These are phyloP conservation scores for Fragilariopsis cylindrus DNA, from an alignment of 108 stramenopile species.

Conservation along the genomic window DNA sequence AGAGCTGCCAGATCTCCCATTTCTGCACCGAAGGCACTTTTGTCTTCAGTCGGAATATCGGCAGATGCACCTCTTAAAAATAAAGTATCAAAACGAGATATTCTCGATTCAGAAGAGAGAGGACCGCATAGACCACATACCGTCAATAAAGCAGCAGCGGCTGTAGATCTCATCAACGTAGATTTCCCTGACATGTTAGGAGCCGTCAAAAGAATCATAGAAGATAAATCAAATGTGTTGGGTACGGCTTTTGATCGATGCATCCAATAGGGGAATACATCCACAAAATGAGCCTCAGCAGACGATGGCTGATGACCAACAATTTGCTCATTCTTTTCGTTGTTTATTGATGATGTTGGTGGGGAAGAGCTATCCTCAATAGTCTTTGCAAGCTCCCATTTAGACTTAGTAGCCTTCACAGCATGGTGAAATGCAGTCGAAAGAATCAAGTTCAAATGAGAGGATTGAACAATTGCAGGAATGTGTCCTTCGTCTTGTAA, in stretches of 20 bases:
- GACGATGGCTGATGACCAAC: conserved; percentile 4
- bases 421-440: conserved; percentile 78
- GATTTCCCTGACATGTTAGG: conserved; percentile 97
- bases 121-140: conserved; percentile 85
- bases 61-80: conserved; percentile 90
- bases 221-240: conserved; percentile 76
- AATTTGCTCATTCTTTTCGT: conserved; percentile 11
- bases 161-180: conserved; percentile 92
- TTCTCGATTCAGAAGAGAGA: conserved; percentile 45
- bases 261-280: conserved; percentile 91
- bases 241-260: conserved; percentile 52
- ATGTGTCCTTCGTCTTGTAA: conserved; percentile 72
- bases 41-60: conserved; percentile 91
- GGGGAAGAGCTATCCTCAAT: conserved; percentile 21
- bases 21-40: conserved; percentile 94
- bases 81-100: conserved; percentile 84
- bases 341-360: too few relatives aligned
- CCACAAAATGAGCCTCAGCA: conserved; percentile 48
- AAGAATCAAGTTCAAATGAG: conserved; percentile 79
- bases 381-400: conserved; percentile 65
- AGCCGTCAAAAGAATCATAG: conserved; percentile 90
- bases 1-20: conserved; percentile 93
- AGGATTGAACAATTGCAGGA: conserved; percentile 70
- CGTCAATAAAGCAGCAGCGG: conserved; percentile 88
- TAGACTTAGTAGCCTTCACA: conserved; percentile 56